Percentiles rank a stretch among this genome's conserved stretches.
Evolutionary conservation across 371 early-diverging fungal species (phyloP).

Genomic region (Rhizomucor pusillus): DNA sequence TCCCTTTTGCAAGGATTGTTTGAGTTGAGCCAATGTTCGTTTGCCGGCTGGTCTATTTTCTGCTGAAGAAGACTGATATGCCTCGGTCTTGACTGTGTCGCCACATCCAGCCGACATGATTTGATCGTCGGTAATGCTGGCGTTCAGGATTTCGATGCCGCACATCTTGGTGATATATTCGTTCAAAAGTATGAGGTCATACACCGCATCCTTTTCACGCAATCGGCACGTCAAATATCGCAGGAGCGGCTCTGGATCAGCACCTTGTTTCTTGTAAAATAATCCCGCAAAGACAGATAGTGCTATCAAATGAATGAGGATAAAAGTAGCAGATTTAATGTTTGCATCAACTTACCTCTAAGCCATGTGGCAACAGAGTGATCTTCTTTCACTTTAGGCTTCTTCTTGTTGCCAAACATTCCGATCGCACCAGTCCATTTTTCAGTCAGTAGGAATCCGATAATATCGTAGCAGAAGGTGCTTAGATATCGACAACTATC

Average conservation of each 20-base stretch:
- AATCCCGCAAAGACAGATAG: conserved; percentile 75
- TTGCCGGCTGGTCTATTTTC: conserved; percentile 52
- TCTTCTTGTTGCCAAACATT: conserved; percentile 31
- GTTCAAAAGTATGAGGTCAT: conserved; percentile 61
- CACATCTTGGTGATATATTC: conserved; percentile 74
- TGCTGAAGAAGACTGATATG: conserved; percentile 43
- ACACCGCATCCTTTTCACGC: conserved; percentile 41
- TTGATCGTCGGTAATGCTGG: conserved; percentile 54
- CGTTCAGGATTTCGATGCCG: conserved; percentile 64
- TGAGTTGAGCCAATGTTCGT: conserved; percentile 57
- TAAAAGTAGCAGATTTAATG: background rate
- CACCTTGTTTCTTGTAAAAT: conserved; percentile 67
- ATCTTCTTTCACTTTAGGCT: conserved; percentile 60
- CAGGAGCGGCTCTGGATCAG: conserved; percentile 64
- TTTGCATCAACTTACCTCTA: conserved; percentile 20
- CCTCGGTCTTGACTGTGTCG: conserved; percentile 56
- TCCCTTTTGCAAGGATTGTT: conserved; percentile 56
- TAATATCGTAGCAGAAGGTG: conserved; percentile 80
- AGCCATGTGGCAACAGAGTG: conserved; percentile 53
- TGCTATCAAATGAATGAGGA: conserved; percentile 19
- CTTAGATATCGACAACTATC: conserved; percentile 86
- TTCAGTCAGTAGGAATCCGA: conserved; percentile 72
- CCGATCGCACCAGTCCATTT: conserved; percentile 61
- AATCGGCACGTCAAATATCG: conserved; percentile 70
- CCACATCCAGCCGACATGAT: conserved; percentile 70